Evolutionary conservation across 345 rosid species (phyloP).

Genomic region (Moricandia arvensis): DNA sequence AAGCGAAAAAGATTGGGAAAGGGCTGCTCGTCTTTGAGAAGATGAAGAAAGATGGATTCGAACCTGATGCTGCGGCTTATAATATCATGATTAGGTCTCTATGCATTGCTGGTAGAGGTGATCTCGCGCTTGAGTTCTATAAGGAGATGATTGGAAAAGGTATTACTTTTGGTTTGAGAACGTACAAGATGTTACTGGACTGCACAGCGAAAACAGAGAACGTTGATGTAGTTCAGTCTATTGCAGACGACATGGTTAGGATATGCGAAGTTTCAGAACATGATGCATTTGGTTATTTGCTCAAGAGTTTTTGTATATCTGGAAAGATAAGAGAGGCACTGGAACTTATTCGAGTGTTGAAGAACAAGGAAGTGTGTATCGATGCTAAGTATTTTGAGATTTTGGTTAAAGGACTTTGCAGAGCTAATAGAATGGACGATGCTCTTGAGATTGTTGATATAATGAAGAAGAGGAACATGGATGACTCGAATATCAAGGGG

Average conservation of each 20-base stretch:
- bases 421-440: constrained; percentile 61
- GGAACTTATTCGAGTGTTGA: constrained; percentile 59
- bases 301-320: constrained; percentile 66
- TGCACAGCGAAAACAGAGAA: constrained; percentile 50
- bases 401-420: constrained; percentile 71
- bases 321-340: constrained; percentile 76
- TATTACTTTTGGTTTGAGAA: constrained; percentile 49
- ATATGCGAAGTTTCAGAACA: constrained; percentile 49
- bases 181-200: constrained; percentile 55
- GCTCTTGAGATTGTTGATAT: constrained; percentile 71
- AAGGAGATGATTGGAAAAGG: constrained; percentile 66
- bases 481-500: constrained; percentile 51
- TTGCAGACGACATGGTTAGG: constrained; percentile 63
- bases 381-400: constrained; percentile 55
- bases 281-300: constrained; percentile 50
- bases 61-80: constrained; percentile 55
- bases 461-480: constrained; percentile 57
- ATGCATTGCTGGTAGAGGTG: constrained; percentile 56
- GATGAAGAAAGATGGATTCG: constrained; percentile 58
- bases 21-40: constrained; percentile 56
- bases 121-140: constrained; percentile 66
- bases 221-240: constrained; percentile 46
- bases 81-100: constrained; percentile 48
- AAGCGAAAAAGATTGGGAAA: constrained; percentile 58
- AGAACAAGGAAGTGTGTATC: constrained; percentile 46